Base-by-base conservation (phyloP, 1,139 yeast species). In the Suzukiozyma palmioleophila region DNA sequence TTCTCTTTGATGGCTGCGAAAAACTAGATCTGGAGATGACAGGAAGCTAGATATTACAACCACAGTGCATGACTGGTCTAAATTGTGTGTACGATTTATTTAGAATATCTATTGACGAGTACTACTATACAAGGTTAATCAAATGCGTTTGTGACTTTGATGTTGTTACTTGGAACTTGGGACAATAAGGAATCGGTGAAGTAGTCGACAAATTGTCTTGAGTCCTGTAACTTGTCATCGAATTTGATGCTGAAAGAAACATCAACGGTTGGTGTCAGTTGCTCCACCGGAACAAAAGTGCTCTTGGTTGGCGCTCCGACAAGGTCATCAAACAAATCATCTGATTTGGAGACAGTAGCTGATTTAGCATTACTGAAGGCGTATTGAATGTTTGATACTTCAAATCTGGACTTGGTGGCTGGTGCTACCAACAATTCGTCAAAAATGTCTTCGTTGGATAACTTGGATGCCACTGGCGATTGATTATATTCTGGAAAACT, bases 391-490 rank as follows among this genome's bases (percentile, higher is more conserved):
- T 57, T 64, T 34, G 48, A 51, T 39, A 77, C 75, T 33, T 66
- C 66, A 56, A 86, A 81, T 59, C 89, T 72, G 38, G 74, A 75
- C 27, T 75, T 64, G 34, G 75, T 75, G 30, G 78, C 77, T 30
- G 83, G 66, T 22, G 82, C 78, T 3, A 79, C 69, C 36, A 84
- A 51, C 46, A 85, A 64, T 32, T 77, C 84, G 53, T 84, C 92
- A 53, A 85, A 85, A 12, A 79, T 49, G 28, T 82, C 80, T 49
- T 80, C 86, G 41, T 64, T 63, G 37, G 50, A 41, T 13, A 44
- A 38, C 10, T 51, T 36, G 16, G 52, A 48, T 6, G 62, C 52
- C 12, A 64, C 60, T 30, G 81, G 81, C 38, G 82, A 69, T 27
- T 62, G 53, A 39, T 74, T 64, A 45, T 54, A 73, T 47, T 69